Percentiles rank a stretch among this genome's conserved stretches.
Evolutionary conservation across 345 rosid species (phyloP).

Genomic region (Salix viminalis): DNA sequence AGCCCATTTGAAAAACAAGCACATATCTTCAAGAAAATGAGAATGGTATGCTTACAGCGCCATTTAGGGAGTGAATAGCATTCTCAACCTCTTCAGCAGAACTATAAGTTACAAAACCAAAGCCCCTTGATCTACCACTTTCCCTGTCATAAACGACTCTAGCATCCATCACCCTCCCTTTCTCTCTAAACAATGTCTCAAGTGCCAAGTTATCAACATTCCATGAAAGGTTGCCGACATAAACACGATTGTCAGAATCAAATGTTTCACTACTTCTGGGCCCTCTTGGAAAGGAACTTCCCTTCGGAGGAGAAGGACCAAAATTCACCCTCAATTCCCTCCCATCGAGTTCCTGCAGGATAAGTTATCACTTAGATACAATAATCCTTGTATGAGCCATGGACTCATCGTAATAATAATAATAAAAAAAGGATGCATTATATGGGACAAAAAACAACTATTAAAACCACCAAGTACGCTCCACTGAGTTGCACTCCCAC

Average conservation of each 20-base stretch:
- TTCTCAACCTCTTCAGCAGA: slow-evolving; percentile 69
- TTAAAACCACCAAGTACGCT: neutral
- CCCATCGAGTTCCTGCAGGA: slow-evolving; percentile 78
- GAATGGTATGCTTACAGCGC: slow-evolving; percentile 57
- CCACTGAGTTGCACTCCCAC: neutral
- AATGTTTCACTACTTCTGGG: slow-evolving; percentile 18
- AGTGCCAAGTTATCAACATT: slow-evolving; percentile 83
- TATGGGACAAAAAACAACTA: neutral
- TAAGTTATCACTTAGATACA: slow-evolving; percentile 3
- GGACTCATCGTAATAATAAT: neutral
- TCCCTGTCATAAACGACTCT: slow-evolving; percentile 91
- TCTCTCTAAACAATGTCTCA: slow-evolving; percentile 75
- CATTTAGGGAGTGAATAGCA: slow-evolving; percentile 71
- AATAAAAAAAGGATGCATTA: neutral
- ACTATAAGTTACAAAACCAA: slow-evolving; percentile 83
- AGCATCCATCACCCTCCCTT: slow-evolving; percentile 84
- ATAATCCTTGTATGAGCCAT: neutral
- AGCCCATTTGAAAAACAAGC: neutral
- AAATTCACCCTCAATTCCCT: slow-evolving; percentile 78
- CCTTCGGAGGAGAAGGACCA: slow-evolving; percentile 77
- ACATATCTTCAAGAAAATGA: neutral
- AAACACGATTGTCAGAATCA: slow-evolving; percentile 53
- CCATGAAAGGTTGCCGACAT: slow-evolving; percentile 94
- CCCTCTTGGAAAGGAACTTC: slow-evolving; percentile 37
- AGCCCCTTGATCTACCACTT: slow-evolving; percentile 93